Conservation (phyloP, 495 filamentous ascomycete genomes). For the Peziza echinospora region DNA sequence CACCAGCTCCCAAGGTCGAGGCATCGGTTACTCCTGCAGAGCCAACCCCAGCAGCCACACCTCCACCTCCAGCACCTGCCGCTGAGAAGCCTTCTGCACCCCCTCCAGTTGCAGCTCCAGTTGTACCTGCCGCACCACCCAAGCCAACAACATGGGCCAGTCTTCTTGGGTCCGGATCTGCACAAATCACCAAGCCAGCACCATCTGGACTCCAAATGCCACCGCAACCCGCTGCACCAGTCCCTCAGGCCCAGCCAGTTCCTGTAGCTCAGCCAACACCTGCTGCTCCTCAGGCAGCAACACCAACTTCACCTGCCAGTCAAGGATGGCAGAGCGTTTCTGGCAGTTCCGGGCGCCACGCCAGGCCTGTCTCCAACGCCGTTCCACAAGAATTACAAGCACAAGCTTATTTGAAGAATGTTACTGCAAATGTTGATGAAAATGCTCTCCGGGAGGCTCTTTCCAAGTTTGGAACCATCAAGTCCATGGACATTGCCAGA, state of each 20-base stretch:
- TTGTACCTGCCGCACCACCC: conserved; percentile 24
- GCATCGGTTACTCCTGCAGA: conserved; percentile 1
- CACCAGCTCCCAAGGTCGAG: conserved; percentile 19
- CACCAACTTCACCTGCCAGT: conserved; percentile 7
- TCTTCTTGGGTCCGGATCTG: conserved; percentile 36
- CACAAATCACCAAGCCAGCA: conserved; percentile 21
- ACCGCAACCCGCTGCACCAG: conserved; percentile 23
- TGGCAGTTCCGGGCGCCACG: conserved; percentile 13
- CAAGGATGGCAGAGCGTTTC: conserved; percentile 13
- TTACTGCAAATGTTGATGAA: conserved; percentile 59
- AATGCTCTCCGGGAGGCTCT: conserved; percentile 44
- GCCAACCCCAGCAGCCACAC: conserved; percentile 1
- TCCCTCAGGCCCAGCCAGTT: conserved; percentile 18
- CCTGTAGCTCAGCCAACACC: conserved; percentile 8
- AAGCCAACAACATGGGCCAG: conserved; percentile 81
- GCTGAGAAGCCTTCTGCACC: conserved; percentile 38
- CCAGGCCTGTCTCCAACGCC: conserved; percentile 20
- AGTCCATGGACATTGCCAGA: conserved; percentile 75
- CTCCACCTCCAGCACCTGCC: conserved; percentile 10
- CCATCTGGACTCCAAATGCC: conserved; percentile 24
- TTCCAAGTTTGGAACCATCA: conserved; percentile 51
- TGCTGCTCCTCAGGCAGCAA: conserved; percentile 23
- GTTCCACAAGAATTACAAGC: conserved; percentile 28
- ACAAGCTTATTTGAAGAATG: conserved; percentile 79
- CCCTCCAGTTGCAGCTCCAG: conserved; percentile 34